Conservation (phyloP, 2,329 filamentous ascomycete species). For the Fusarium begoniae region DNA sequence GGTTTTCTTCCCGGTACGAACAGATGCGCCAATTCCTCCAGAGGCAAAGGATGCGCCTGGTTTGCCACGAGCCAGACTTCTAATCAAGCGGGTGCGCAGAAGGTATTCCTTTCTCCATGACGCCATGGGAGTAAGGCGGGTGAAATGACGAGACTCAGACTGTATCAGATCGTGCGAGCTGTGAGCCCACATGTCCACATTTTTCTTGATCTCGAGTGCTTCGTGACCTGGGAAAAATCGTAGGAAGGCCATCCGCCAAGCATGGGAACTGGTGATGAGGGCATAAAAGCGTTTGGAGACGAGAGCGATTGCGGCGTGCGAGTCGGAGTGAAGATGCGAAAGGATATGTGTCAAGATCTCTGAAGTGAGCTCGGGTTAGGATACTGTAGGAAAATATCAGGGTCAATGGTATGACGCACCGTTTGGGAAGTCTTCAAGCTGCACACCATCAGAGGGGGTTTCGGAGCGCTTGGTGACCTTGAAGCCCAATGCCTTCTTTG, state of each 20-base stretch:
- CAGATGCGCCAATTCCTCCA: conserved; percentile 60
- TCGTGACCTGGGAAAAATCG: conserved; percentile 86
- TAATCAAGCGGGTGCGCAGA: conserved; percentile 81
- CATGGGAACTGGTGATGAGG: conserved; percentile 89
- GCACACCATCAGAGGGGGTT: conserved; percentile 50
- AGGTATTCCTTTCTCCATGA: conserved; percentile 98
- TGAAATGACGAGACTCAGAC: conserved; percentile 81
- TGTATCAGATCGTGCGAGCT: conserved; percentile 65
- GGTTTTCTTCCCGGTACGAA: conserved; percentile 70
- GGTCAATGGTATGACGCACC: conserved; percentile 62
- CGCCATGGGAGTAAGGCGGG: conserved; percentile 81
- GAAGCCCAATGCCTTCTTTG: conserved; percentile 62
- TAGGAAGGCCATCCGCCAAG: conserved; percentile 92
- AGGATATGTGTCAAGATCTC: conserved; percentile 93
- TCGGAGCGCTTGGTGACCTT: conserved; percentile 62
- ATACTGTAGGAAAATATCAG: background rate
- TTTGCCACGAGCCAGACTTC: conserved; percentile 84
- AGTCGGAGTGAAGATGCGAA: conserved; percentile 87
- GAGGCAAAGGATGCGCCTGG: conserved; percentile 67
- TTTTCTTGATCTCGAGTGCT: conserved; percentile 46
- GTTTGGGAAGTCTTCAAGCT: conserved; percentile 76
- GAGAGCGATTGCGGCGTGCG: conserved; percentile 81
- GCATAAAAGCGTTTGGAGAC: conserved; percentile 89
- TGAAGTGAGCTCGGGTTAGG: conserved; percentile 51
- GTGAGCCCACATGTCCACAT: conserved; percentile 53